Base-by-base conservation (phyloP, 2,329 filamentous ascomycete species). In the Fusarium xylarioides region DNA sequence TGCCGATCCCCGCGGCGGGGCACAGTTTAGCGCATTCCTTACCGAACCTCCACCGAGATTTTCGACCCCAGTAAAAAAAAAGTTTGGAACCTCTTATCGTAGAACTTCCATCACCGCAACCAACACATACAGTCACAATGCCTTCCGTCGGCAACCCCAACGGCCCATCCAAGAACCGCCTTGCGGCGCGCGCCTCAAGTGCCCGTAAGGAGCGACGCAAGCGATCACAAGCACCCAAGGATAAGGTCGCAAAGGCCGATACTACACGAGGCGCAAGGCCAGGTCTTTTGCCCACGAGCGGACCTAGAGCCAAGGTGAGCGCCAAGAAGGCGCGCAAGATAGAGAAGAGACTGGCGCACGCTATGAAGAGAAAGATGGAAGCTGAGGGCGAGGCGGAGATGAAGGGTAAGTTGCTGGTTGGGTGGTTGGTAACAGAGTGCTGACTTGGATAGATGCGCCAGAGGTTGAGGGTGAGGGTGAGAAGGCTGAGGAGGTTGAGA, bases 121-220 rank as follows among this genome's bases (percentile, higher is more conserved):
- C 57, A 32, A 38, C 40, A 50, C 42, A 43, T 47, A 44, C 23
- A 60, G 11, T 30, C 56, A 77, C 62, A 70, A 89, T 89, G 87
- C 84, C 86, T 21, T 89, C 87, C 53, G 85, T 88, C 75, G 86
- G 87, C 73, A 90, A 89, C 82, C 88, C 88, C 77, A 90, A 90
- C 84, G 84, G 83, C 52, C 83, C 84, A 15, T 89, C 86, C 59
- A 86, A 85, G 77, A 89, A 88, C 83, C 85, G 87, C 19, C 80
- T 86, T 43, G 82, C 82, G 23, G 85, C 86, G 40, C 82, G 83
- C 68, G 82, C 84, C 26, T 82, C 85, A 59, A 85, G 81, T 71
- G 80, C 82, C 44, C 83, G 83, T 58, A 86, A 86, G 71, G 77
- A 80, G 53, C 79, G 81, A 66, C 83, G 84, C 76, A 84, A 87